Evolutionary conservation across 306 rosid species (phyloP), one percentile per base, ranked within the genome.

Genomic region (Lathyrus tuberosus): DNA sequence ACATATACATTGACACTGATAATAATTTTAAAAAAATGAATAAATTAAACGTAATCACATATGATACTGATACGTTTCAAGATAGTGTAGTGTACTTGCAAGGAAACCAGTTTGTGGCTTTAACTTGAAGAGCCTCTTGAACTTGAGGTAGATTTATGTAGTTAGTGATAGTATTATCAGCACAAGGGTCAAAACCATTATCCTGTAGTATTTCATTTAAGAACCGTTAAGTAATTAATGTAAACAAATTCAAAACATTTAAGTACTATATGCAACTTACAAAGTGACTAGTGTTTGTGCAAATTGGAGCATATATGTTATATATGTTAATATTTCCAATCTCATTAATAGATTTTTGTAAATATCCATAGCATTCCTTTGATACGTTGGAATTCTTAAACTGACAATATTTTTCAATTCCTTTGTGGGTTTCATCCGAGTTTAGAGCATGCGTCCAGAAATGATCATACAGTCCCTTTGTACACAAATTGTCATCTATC

Each of bases 141-240:
- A 87, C 92, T 78, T 83, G 69, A 2, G 75, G 57, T 26, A 74
- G 82, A 72, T 87, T 87, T 64, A 87, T 80, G 70, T 83, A 87
- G 28, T 75, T 33, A 0, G 0, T 3, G 42, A 82, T 82, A 62
- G 85, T 79, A 8, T 43, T 3, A 4, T 81, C 84, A 17, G 88
- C 70, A 75, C 93, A 87, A 40, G 89, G 89, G 65, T 87, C 89
- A 52, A 76, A 71, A 28, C 65, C 20, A 11, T 16, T 60, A 4
- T 70, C 82, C 93, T 87, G 51, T 6, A 72, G 41, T 13, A 49
- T 49, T 35, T 37, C 42, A 51, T 17, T 10, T 33, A 17, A 12
- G 20, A 24, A 24, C 3, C 28, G 28, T 24, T 24, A 24, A 3
- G 28, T 24, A 24, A 24, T 24, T 24, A 24, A 5, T 1, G 6